Evolutionary conservation across 192 early-diverging fungal genomes (phyloP), one percentile per base, ranked within the genome.

Genomic region (Coemansia sp.): DNA sequence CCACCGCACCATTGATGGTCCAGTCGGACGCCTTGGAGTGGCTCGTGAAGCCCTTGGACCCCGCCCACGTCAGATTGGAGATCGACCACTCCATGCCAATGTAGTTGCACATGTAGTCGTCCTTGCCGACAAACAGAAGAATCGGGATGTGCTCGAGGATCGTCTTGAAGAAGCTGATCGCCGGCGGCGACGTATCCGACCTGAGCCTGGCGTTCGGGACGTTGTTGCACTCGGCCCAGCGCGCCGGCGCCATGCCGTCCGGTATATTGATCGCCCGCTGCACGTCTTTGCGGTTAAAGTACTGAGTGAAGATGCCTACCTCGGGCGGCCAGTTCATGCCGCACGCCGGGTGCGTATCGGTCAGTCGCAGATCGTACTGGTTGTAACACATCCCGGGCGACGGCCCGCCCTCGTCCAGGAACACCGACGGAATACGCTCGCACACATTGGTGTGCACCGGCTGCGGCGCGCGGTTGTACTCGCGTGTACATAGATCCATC

Each of bases 71-170:
- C 76, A 90, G 34, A 15, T 82, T 76, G 25, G 74, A 82, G 17
- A 90, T 79, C 70, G 89, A 83, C 66, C 75, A 80, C 45, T 86
- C 81, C 32, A 85, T 80, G 33, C 91, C 89, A 43, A 86, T 65
- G 62, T 84, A 79, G 73, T 92, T 92, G 71, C 91, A 92, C 49
- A 92, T 79, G 17, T 88, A 76, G 66, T 92, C 91, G 66, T 81
- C 68, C 45, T 89, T 83, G 15, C 91, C 91, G 53, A 84, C 82
- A 73, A 89, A 88, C 1, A 89, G 64, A 34, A 87, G 58, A 29
- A 91, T 73, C 6, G 72, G 72, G 0, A 89, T 53, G 4, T 80
- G 58, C 8, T 70, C 66, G 40, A 90, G 62, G 4, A 89, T 57
- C 6, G 63, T 29, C 5, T 85, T 82, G 19, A 90, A 60, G 10